Base-by-base conservation (phyloP, 108 stramenopile genomes). In the Aurantiochytrium sp. region DNA sequence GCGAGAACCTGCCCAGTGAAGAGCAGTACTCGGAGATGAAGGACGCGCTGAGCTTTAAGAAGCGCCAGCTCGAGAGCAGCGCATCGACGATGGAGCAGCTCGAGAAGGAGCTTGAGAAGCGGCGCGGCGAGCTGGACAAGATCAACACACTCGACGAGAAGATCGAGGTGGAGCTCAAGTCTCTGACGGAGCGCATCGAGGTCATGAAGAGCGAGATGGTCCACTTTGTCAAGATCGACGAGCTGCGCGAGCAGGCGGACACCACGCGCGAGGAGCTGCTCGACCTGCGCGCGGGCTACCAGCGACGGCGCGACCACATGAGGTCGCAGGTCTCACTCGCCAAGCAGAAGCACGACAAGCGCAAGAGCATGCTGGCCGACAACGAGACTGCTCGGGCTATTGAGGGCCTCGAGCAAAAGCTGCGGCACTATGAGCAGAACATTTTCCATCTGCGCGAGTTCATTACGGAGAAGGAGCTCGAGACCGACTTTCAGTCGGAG, bases 371-470 rank as follows among this genome's bases (percentile, higher is more conserved):
- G 52, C 54, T 89, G 34, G 37, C 22, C 3, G 37, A 65, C 27
- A 86, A 89, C 86, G 65, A 85, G 55, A 90, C 88, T 4, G 45
- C 69, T 0, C 89, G 85, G 32, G 88, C 87, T 3, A 55, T 93
- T 10, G 85, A 90, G 37, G 85, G 55, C 8, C 53, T 92, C 45
- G 93, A 93, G 55, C 54, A 88, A 21, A 92, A 92, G 87, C 48
- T 93, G 50, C 86, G 91, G 3, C 86, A 90, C 54, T 88, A 92
- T 59, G 93, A 90, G 59, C 92, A 92, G 55, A 92, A 87, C 54
- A 94, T 94, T 37, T 94, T 93, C 81, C 52, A 45, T 39, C 55
- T 93, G 30, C 68, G 85, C 68, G 94, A 94, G 54, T 94, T 91
- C 52, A 87, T 93, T 12, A 92, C 88, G 55, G 89, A 92, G 36